phyloP scores from a whole-genome alignment of 2,329 filamentous ascomycete genomes.

The Penicillium sp. region DNA sequence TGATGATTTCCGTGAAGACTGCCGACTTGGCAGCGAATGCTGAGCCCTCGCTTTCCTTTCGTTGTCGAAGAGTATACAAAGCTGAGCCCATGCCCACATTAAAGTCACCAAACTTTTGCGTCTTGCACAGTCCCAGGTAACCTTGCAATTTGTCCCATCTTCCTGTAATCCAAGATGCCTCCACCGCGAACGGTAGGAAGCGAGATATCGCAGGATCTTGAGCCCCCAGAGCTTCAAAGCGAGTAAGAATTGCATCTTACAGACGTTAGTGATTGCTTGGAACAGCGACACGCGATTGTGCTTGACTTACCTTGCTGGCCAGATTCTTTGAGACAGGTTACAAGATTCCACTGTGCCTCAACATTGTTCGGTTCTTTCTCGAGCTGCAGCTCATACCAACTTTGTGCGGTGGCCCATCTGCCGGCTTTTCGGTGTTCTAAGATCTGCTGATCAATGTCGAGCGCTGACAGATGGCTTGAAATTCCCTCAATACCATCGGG shows the following conservation, averaged over 20 bases:
- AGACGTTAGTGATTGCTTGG: not conserved
- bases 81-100: constrained; percentile 71
- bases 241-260: constrained; percentile 74
- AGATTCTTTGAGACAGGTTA: constrained; percentile 89
- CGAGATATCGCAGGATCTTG: constrained; percentile 51
- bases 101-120: constrained; percentile 57
- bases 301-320: constrained; percentile 79
- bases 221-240: constrained; percentile 67
- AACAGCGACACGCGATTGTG: not conserved
- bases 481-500: constrained; percentile 95
- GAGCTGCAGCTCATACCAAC: constrained; percentile 92
- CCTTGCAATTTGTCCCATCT: constrained; percentile 70
- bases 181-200: constrained; percentile 76
- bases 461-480: constrained; percentile 72
- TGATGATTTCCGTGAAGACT: constrained; percentile 54
- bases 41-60: constrained; percentile 40
- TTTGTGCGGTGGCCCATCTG: constrained; percentile 88
- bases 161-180: constrained; percentile 85
- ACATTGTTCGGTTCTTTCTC: constrained; percentile 69
- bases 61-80: constrained; percentile 53
- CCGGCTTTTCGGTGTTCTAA: constrained; percentile 89
- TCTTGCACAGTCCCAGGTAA: constrained; percentile 49
- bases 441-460: constrained; percentile 92
- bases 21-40: constrained; percentile 40
- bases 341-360: constrained; percentile 73